phyloP scores from a whole-genome alignment of 352 stramenopile genomes.

The Albugo laibachii region DNA sequence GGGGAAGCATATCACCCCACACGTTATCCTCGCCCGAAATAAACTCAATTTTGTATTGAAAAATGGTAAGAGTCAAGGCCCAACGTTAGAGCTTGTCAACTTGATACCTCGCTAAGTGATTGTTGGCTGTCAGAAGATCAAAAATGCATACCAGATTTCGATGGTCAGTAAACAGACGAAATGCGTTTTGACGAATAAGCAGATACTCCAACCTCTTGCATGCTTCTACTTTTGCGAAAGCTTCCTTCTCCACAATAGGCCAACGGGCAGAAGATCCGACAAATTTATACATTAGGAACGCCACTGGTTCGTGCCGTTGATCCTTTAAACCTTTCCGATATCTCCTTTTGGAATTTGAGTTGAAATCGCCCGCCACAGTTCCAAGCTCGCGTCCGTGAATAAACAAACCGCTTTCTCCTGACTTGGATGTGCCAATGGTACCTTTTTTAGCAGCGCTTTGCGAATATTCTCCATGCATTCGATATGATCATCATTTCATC shows the following conservation, averaged over 20 bases:
- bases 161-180: conserved; percentile 12
- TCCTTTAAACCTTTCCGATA: not conserved
- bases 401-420: conserved; percentile 7
- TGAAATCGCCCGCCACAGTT: conserved; percentile 6
- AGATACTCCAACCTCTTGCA: conserved; percentile 10
- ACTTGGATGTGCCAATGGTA: conserved; percentile 7
- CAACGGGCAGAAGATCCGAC: conserved; percentile 1
- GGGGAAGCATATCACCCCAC: conserved; percentile 12
- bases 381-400: conserved; percentile 9
- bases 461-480: conserved; percentile 1
- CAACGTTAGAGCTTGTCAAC: conserved; percentile 14
- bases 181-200: no score
- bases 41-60: conserved; percentile 11
- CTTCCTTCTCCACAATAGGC: conserved; percentile 12
- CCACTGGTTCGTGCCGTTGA: conserved; percentile 8
- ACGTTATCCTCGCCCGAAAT: conserved; percentile 11
- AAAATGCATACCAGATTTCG: conserved; percentile 12
- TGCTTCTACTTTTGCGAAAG: conserved; percentile 10
- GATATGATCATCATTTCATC: conserved; percentile 3
- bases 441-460: conserved; percentile 4
- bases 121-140: conserved; percentile 1
- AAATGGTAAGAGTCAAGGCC: conserved; percentile 6
- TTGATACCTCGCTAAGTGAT: conserved; percentile 6
- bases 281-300: conserved; percentile 11
- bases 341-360: conserved; percentile 6